Conservation (phyloP, 768 basidiomycete genomes). For the Tulasnella calospora region DNA sequence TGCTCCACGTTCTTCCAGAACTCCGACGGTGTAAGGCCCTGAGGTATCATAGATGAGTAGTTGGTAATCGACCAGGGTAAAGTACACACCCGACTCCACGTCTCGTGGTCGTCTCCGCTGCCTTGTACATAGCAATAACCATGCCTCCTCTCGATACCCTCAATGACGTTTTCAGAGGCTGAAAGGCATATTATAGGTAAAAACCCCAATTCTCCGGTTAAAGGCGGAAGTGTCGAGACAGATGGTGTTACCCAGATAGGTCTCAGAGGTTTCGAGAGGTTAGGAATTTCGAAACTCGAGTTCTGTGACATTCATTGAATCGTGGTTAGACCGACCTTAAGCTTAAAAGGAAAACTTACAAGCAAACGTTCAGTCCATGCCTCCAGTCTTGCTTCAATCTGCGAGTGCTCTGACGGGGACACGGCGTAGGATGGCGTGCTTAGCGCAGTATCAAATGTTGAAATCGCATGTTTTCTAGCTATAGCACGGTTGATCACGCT, state of each 20-base stretch:
- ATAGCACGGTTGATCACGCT: slow-evolving; percentile 73
- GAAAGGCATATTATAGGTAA: slow-evolving; percentile 78
- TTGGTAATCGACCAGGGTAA: not conserved
- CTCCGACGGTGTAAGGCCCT: slow-evolving; percentile 70
- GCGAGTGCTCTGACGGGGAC: slow-evolving; percentile 56
- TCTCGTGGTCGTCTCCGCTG: slow-evolving; percentile 90
- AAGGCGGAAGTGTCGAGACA: slow-evolving; percentile 48
- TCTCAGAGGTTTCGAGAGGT: slow-evolving; percentile 59
- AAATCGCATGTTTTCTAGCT: slow-evolving; percentile 18
- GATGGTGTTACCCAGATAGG: slow-evolving; percentile 86
- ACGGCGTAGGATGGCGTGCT: slow-evolving; percentile 62
- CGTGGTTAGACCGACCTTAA: not conserved
- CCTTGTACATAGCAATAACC: slow-evolving; percentile 90
- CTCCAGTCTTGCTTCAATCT: slow-evolving; percentile 63
- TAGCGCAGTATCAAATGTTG: slow-evolving; percentile 42
- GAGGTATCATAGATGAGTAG: not conserved
- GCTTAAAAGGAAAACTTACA: slow-evolving; percentile 43
- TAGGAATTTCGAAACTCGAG: slow-evolving; percentile 66
- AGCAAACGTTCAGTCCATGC: slow-evolving; percentile 64
- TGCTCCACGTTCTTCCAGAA: slow-evolving; percentile 60
- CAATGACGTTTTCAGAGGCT: slow-evolving; percentile 66
- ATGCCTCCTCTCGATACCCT: slow-evolving; percentile 57
- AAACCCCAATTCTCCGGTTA: slow-evolving; percentile 41
- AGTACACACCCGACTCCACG: slow-evolving; percentile 67
- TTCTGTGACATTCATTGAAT: slow-evolving; percentile 40